These are phyloP conservation scores for Epichloe sibirici DNA, from an alignment of 2,329 filamentous ascomycete species.

Conservation along the genomic window DNA sequence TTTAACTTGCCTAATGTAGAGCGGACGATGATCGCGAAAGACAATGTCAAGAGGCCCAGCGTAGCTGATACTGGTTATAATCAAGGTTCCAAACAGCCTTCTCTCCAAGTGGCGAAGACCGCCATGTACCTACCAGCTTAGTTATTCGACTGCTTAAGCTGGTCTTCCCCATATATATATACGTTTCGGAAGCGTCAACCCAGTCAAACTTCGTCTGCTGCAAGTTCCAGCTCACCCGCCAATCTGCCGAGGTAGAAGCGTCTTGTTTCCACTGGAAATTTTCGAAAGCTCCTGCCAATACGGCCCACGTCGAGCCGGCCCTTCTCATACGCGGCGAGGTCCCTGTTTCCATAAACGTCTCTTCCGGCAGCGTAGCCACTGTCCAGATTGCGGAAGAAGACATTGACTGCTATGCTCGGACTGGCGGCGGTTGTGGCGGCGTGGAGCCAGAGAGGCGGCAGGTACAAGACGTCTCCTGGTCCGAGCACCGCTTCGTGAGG, in stretches of 20 bases:
- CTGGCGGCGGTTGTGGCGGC: constrained; percentile 48
- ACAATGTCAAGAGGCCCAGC: not conserved
- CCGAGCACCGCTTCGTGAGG: constrained; percentile 54
- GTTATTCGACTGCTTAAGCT: no score
- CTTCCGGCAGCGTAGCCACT: constrained; percentile 58
- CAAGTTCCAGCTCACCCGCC: constrained; percentile 47
- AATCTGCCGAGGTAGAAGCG: constrained; percentile 65
- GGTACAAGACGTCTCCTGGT: constrained; percentile 66
- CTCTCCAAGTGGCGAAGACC: no score
- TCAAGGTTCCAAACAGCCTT: no score
- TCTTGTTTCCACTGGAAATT: constrained; percentile 52
- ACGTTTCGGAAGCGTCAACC: constrained; percentile 11
- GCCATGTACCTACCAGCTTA: no score
- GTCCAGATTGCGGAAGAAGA: constrained; percentile 69
- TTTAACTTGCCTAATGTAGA: no score
- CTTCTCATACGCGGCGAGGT: constrained; percentile 74
- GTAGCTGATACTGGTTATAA: no score
- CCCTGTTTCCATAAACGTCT: constrained; percentile 82
- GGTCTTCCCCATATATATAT: not conserved
- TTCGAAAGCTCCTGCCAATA: constrained; percentile 51
- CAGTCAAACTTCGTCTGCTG: constrained; percentile 8
- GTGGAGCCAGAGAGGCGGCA: constrained; percentile 78
- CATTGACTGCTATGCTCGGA: constrained; percentile 70
- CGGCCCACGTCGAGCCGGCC: constrained; percentile 59
- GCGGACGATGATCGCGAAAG: no score